Percentiles rank a stretch among this genome's conserved stretches.
Conservation (phyloP, 345 rosid species). For the Trapa incisa region DNA sequence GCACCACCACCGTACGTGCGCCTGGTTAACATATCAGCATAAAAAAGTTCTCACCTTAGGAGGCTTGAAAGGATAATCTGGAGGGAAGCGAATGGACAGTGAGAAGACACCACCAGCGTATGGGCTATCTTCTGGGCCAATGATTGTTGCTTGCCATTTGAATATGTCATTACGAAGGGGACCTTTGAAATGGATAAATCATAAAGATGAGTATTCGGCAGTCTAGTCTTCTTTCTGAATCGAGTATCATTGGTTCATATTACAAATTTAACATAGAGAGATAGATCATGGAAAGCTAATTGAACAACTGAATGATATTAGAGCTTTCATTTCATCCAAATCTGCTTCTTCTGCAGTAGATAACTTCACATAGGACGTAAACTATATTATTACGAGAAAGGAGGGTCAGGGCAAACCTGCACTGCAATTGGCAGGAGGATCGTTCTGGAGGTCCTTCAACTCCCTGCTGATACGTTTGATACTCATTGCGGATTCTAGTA, state of each 20-base stretch:
- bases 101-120: constrained; percentile 9
- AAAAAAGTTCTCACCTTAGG: neutral
- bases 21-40: too few relatives aligned
- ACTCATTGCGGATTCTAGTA: neutral
- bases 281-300: neutral
- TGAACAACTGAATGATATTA: too few relatives aligned
- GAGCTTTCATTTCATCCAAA: too few relatives aligned
- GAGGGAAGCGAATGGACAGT: constrained; percentile 7
- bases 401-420: constrained; percentile 3
- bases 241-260: neutral
- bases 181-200: neutral
- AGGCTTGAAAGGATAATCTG: constrained; percentile 10
- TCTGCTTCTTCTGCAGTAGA: too few relatives aligned
- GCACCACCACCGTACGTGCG: neutral
- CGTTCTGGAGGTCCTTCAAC: constrained; percentile 13
- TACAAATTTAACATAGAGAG: too few relatives aligned
- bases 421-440: constrained; percentile 10
- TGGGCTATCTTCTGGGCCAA: constrained; percentile 10
- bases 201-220: neutral
- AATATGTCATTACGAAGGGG: constrained; percentile 8
- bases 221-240: neutral
- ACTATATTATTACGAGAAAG: neutral
- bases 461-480: constrained; percentile 9
- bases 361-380: neutral
- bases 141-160: constrained; percentile 12